phyloP scores from a whole-genome alignment of 768 basidiomycete genomes.

The Dendrothele bispora region DNA sequence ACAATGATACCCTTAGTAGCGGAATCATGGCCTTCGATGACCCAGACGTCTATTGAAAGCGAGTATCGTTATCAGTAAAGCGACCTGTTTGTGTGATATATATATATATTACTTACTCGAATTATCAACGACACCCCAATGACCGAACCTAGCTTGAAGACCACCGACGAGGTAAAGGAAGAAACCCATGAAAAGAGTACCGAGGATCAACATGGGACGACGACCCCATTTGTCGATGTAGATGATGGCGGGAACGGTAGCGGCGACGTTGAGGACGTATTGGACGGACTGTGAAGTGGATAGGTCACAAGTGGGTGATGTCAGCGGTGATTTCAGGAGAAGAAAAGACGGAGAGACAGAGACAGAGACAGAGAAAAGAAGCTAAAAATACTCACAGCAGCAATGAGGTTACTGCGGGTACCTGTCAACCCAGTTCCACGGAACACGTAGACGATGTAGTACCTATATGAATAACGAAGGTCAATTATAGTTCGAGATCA shows the following conservation, averaged over 20 bases:
- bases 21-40: conserved; percentile 52
- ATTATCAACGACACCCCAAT: conserved; percentile 52
- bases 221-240: conserved; percentile 83
- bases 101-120: conserved; percentile 23
- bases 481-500: background rate
- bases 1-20: conserved; percentile 74
- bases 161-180: conserved; percentile 79
- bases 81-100: no score
- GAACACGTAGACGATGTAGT: conserved; percentile 72
- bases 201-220: conserved; percentile 69
- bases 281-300: conserved; percentile 65
- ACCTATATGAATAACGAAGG: conserved; percentile 32
- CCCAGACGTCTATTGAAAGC: conserved; percentile 34
- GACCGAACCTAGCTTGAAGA: conserved; percentile 65
- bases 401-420: conserved; percentile 71
- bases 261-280: conserved; percentile 52
- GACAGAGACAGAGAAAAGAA: background rate
- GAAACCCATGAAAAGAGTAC: conserved; percentile 69
- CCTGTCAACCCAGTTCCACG: conserved; percentile 77
- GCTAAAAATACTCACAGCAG: conserved; percentile 39
- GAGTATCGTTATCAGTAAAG: no score
- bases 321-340: background rate
- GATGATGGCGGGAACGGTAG: conserved; percentile 51
- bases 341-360: background rate
- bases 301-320: background rate